Evolutionary conservation across 495 filamentous ascomycete genomes (phyloP), one percentile per base, ranked within the genome.

Genomic region (Talaromyces nanjingensis): DNA sequence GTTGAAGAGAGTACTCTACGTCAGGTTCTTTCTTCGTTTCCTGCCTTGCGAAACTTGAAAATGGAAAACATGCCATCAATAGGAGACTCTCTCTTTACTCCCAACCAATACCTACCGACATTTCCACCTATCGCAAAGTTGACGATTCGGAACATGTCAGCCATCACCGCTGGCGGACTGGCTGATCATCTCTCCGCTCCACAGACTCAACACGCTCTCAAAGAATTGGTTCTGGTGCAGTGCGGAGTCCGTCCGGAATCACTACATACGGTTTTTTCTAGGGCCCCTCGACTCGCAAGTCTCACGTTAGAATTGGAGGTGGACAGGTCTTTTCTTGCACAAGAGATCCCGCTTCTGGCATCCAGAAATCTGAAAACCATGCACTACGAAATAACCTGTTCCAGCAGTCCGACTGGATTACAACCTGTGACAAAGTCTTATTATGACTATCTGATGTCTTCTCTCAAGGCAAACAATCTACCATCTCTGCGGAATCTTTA

Each of bases 371-470:
- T 98, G 39, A 74, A 77, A 62, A 86, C 81, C 0, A 73, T 98
- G 2, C 86, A 92, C 65, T 98, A 86, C 71, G 94, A 97, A 71
- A 91, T 98, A 55, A 83, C 87, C 18, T 83, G 82, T 2, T 69
- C 82, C 8, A 72, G 81, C 9, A 76, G 80, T 0, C 71, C 72
- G 16, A 79, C 77, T 63, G 81, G 83, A 24, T 82, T 90, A 49
- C 77, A 86, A 4, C 82, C 81, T 20, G 84, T 86, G 7, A 81
- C 85, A 0, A 75, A 79, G 4, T 87, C 86, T 59, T 96, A 96
- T 78, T 96, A 98, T 72, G 78, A 80, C 53, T 96, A 96, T 77
- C 84, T 98, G n/a, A 83, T 92, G 24, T 81, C 82, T 42, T 94
- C 90, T 6, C 81, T 98, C 34, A 84, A 91, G 66, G 81, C 84